Conservation (phyloP, 345 rosid species). For the Brassica incana region DNA sequence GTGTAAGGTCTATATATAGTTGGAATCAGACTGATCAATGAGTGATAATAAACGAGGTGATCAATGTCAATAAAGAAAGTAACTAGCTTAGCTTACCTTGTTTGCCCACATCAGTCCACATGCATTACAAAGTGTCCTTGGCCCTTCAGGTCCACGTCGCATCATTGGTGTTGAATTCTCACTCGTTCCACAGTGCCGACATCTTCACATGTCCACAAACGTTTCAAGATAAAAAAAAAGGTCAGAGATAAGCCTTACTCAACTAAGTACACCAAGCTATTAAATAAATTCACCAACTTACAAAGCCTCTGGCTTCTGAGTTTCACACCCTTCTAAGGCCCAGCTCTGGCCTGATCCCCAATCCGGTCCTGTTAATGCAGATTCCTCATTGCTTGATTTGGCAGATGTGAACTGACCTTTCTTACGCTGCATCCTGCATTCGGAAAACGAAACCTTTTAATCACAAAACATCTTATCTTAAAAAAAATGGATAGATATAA, state of each 20-base stretch:
- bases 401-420: conserved; percentile 68
- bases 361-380: conserved; percentile 48
- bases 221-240: neutral
- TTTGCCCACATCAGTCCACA: conserved; percentile 81
- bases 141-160: conserved; percentile 76
- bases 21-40: neutral
- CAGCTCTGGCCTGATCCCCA: conserved; percentile 56
- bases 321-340: conserved; percentile 48
- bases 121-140: conserved; percentile 74
- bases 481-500: neutral
- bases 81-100: conserved; percentile 44
- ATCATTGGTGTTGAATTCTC: conserved; percentile 72
- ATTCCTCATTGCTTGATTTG: conserved; percentile 55
- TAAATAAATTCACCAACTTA: conserved; percentile 37
- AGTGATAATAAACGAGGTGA: neutral
- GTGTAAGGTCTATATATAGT: neutral
- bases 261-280: conserved; percentile 2
- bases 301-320: conserved; percentile 53
- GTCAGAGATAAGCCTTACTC: conserved; percentile 19
- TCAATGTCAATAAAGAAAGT: neutral
- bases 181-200: conserved; percentile 59
- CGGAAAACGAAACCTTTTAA: conserved; percentile 1
- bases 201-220: conserved; percentile 42
- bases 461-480: neutral
- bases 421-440: conserved; percentile 62